A percentile compares a stretch with the other conserved stretches of the same genome.
Evolutionary conservation across 164 flowering plant species (phyloP).

Genomic region (Litsea cubeba): DNA sequence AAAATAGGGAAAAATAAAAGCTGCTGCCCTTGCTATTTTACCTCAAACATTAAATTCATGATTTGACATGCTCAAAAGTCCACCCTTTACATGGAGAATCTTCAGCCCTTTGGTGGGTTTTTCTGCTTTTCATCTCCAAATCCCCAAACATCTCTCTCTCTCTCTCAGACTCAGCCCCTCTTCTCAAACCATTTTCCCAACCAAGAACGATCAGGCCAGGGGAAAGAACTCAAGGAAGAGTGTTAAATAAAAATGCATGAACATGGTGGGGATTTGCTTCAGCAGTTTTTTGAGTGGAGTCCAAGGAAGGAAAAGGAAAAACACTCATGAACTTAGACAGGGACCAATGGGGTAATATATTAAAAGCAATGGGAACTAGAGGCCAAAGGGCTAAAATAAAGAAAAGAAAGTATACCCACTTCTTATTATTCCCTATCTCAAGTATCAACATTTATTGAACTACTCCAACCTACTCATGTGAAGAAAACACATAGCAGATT

Average conservation of each 20-base stretch:
- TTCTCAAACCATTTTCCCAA: conserved; percentile 6
- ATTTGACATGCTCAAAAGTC: conserved; percentile 37
- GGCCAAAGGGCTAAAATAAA: background rate
- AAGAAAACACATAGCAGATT: conserved; percentile 1
- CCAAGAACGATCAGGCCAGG: background rate
- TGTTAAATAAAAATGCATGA: conserved; percentile 5
- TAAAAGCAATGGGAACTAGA: background rate
- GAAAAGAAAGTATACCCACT: background rate
- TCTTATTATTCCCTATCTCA: conserved; percentile 7
- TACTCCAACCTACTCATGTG: conserved; percentile 12
- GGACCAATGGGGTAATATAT: background rate
- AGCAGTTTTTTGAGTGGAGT: conserved; percentile 13
- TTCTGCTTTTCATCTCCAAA: conserved; percentile 1
- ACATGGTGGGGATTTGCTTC: conserved; percentile 3
- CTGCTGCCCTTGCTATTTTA: conserved; percentile 20
- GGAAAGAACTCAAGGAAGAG: conserved; percentile 6
- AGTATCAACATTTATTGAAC: conserved; percentile 1
- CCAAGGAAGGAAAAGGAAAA: conserved; percentile 8
- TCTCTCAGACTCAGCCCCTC: background rate
- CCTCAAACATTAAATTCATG: conserved; percentile 24
- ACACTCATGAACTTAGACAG: conserved; percentile 2
- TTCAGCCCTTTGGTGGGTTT: conserved; percentile 2
- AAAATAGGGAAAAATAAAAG: conserved; percentile 15
- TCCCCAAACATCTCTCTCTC: background rate
- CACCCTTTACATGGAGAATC: conserved; percentile 28